Evolutionary conservation across 1,284 basidiomycete species (phyloP).

Genomic region (Moniliophthora roreri): DNA sequence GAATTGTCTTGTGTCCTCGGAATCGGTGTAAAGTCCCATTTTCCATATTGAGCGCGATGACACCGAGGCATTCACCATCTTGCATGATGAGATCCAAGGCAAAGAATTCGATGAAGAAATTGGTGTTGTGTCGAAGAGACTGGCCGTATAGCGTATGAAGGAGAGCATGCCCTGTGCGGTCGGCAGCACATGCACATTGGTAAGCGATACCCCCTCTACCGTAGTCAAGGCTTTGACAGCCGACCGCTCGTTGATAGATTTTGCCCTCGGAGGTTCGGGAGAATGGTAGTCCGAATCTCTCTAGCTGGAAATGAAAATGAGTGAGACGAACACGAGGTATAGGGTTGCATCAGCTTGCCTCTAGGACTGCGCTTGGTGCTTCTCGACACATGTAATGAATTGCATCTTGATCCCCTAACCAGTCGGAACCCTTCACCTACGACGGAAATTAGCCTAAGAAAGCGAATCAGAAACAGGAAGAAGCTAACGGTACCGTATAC

Average conservation of each 20-base stretch:
- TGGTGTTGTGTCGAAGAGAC: conserved; percentile 98
- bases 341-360: too few relatives aligned
- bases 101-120: conserved; percentile 99
- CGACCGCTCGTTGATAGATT: conserved; percentile 99
- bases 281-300: conserved; percentile 99
- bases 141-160: conserved; percentile 99
- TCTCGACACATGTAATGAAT: conserved; percentile 99
- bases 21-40: conserved; percentile 99
- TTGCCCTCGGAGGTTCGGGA: conserved; percentile 99
- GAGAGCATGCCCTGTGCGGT: conserved; percentile 98
- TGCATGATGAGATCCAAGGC: conserved; percentile 98
- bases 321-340: conserved; percentile 30
- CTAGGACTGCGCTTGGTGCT: conserved; percentile 91
- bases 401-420: conserved; percentile 99
- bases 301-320: conserved; percentile 68
- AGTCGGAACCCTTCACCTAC: conserved; percentile 98
- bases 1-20: conserved; percentile 97
- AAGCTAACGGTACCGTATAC: conserved; percentile 93
- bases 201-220: conserved; percentile 99
- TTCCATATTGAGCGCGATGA: conserved; percentile 99
- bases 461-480: conserved; percentile 2
- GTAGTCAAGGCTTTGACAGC: conserved; percentile 96
- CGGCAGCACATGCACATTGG: conserved; percentile 97
- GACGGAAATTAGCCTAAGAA: conserved; percentile 5
- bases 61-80: conserved; percentile 98